A percentile compares a stretch with the other conserved stretches of the same genome.
These are phyloP conservation scores for Exophiala sp. DNA, from an alignment of 2,329 filamentous ascomycete genomes.

Conservation along the genomic window DNA sequence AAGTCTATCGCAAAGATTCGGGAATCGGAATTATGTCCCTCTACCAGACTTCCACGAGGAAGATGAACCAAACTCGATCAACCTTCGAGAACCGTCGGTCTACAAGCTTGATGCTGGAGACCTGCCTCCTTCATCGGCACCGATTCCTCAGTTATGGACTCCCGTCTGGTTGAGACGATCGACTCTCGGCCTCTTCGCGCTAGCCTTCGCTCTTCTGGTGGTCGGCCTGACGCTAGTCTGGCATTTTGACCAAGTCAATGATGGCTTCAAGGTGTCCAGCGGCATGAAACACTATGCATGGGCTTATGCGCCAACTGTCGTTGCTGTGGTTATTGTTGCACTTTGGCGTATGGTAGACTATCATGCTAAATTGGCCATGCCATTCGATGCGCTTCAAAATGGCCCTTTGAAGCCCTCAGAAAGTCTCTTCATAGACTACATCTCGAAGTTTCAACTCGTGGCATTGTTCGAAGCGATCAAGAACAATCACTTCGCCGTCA, in stretches of 20 bases:
- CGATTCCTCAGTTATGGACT: constrained; percentile 23
- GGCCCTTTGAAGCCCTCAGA: constrained; percentile 28
- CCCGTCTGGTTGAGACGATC: constrained; percentile 25
- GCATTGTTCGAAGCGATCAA: constrained; percentile 31
- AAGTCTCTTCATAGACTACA: constrained; percentile 34
- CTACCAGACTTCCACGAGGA: constrained; percentile 24
- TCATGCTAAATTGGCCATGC: constrained; percentile 32
- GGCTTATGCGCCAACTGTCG: constrained; percentile 28
- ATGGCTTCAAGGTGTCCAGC: constrained; percentile 21
- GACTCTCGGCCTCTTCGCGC: constrained; percentile 21
- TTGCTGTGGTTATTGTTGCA: constrained; percentile 32
- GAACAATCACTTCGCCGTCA: constrained; percentile 34
- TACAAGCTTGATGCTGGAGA: constrained; percentile 5
- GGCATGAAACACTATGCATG: constrained; percentile 26
- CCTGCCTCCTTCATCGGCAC: constrained; percentile 7
- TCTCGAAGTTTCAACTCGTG: constrained; percentile 31
- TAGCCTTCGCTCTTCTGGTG: constrained; percentile 19
- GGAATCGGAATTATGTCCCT: constrained; percentile 13
- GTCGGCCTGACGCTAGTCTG: constrained; percentile 23
- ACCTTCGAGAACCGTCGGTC: constrained; percentile 9
- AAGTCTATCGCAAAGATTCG: constrained; percentile 9
- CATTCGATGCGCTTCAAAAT: constrained; percentile 33
- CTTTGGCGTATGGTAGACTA: constrained; percentile 35
- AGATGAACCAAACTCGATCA: constrained; percentile 20
- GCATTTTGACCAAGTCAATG: constrained; percentile 14